Conservation (phyloP, 768 basidiomycete species). For the Gloeostereum incarnatum region DNA sequence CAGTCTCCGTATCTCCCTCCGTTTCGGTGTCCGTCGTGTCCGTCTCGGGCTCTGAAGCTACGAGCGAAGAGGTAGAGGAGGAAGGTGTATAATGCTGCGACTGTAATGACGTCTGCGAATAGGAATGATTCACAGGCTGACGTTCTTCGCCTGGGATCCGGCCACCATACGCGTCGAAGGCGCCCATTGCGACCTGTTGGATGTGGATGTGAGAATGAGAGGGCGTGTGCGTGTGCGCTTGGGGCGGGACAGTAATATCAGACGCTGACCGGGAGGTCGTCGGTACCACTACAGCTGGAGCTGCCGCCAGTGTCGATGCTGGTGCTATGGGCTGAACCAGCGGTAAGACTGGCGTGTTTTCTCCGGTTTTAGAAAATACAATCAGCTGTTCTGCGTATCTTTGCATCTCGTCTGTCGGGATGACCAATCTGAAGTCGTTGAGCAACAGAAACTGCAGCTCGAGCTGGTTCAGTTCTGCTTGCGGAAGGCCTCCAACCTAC, state of each 20-base stretch:
- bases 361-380: constrained; percentile 41
- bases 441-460: constrained; percentile 95
- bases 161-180: constrained; percentile 43
- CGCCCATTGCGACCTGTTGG: no score
- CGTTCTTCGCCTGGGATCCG: constrained; percentile 24
- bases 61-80: constrained; percentile 6
- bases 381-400: constrained; percentile 88
- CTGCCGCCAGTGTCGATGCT: constrained; percentile 9
- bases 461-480: constrained; percentile 88
- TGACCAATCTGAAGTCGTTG: constrained; percentile 89
- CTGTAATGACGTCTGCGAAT: constrained; percentile 16
- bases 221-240: no score
- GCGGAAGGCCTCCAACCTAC: constrained; percentile 92
- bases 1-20: constrained; percentile 36
- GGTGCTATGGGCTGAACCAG: constrained; percentile 12
- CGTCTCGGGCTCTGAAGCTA: constrained; percentile 16
- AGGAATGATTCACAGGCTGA: no score
- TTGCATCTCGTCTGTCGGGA: constrained; percentile 88
- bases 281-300: constrained; percentile 5
- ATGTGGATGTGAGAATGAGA: no score
- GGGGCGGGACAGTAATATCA: no score
- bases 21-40: constrained; percentile 25
- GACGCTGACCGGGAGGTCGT: constrained; percentile 10
- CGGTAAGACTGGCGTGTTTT: constrained; percentile 11
- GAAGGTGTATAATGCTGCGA: background rate